phyloP scores from a whole-genome alignment of 352 stramenopile genomes.

The Pythium pyrilobum region DNA sequence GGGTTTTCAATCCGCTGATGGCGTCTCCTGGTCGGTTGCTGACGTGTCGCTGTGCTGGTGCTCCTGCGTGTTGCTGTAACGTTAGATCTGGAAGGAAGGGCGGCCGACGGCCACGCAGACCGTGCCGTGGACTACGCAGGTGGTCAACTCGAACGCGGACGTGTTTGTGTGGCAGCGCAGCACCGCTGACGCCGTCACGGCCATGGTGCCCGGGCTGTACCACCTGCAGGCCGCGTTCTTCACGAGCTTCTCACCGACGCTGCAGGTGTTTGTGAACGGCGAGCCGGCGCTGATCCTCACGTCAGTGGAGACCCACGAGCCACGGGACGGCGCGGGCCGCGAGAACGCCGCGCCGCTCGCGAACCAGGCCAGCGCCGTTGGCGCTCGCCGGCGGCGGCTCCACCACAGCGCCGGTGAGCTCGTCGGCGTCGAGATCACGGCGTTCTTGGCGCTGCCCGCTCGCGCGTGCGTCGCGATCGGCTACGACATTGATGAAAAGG shows the following conservation, averaged over 20 bases:
- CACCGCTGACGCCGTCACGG: slow-evolving; percentile 33
- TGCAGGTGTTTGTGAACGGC: slow-evolving; percentile 60
- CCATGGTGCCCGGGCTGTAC: slow-evolving; percentile 59
- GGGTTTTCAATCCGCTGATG: too few species aligned
- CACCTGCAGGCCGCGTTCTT: slow-evolving; percentile 72
- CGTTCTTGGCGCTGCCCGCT: slow-evolving; percentile 52
- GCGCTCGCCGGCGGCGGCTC: slow-evolving; percentile 21
- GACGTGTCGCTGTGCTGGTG: neutral
- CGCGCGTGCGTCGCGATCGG: slow-evolving; percentile 40
- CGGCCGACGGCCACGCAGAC: slow-evolving; percentile 43
- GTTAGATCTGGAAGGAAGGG: slow-evolving; percentile 69
- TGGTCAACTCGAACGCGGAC: slow-evolving; percentile 61
- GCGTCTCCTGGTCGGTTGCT: too few species aligned
- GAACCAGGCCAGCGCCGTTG: neutral
- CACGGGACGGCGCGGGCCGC: neutral
- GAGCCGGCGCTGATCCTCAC: slow-evolving; percentile 34
- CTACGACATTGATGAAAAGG: slow-evolving; percentile 66
- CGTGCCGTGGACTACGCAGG: slow-evolving; percentile 58
- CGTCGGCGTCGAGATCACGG: slow-evolving; percentile 39
- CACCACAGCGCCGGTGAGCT: slow-evolving; percentile 60
- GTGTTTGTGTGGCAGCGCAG: slow-evolving; percentile 62
- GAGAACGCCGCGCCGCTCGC: neutral
- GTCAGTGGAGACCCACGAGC: neutral
- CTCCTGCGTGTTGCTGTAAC: too few species aligned
- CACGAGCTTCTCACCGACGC: slow-evolving; percentile 40